Conservation (phyloP, 768 basidiomycete genomes). For the Amanita rimosa region DNA sequence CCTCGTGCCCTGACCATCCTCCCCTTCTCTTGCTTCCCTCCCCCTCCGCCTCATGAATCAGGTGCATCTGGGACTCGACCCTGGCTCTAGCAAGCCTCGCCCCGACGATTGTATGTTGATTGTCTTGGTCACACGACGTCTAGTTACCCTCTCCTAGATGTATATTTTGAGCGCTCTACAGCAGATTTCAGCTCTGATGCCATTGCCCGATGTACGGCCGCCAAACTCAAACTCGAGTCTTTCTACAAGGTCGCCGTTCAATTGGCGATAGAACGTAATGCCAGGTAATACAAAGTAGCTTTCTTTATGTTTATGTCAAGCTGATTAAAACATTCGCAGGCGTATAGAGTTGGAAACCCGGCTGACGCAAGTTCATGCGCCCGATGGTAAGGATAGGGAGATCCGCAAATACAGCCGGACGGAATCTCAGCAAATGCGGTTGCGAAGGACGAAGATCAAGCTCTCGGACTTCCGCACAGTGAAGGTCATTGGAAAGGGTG, state of each 20-base stretch:
- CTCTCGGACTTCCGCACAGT: conserved; percentile 90
- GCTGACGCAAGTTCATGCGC: conserved; percentile 60
- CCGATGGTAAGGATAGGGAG: conserved; percentile 83
- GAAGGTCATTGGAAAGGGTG: conserved; percentile 98
- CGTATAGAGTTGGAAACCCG: conserved; percentile 85
- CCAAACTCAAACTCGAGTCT: conserved; percentile 93
- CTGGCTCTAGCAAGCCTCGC: conserved; percentile 23
- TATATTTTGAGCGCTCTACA: conserved; percentile 89
- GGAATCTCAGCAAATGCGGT: conserved; percentile 83
- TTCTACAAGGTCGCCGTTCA: conserved; percentile 99
- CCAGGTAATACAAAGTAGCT: conserved; percentile 42
- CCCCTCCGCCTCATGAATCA: conserved; percentile 22
- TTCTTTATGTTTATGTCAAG: neutral
- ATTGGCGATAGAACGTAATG: conserved; percentile 90
- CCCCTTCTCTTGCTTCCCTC: conserved; percentile 26
- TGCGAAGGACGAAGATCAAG: conserved; percentile 88
- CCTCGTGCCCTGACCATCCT: conserved; percentile 2
- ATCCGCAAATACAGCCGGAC: conserved; percentile 77
- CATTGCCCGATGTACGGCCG: conserved; percentile 81
- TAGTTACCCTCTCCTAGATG: conserved; percentile 36
- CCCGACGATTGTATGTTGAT: conserved; percentile 32
- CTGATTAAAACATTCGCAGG: conserved; percentile 24
- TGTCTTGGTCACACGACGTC: neutral
- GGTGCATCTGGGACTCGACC: conserved; percentile 25
- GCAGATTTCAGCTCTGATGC: conserved; percentile 77